A percentile compares a stretch with the other conserved stretches of the same genome.
Conservation (phyloP, 306 rosid species). For the Coriaria nepalensis region DNA sequence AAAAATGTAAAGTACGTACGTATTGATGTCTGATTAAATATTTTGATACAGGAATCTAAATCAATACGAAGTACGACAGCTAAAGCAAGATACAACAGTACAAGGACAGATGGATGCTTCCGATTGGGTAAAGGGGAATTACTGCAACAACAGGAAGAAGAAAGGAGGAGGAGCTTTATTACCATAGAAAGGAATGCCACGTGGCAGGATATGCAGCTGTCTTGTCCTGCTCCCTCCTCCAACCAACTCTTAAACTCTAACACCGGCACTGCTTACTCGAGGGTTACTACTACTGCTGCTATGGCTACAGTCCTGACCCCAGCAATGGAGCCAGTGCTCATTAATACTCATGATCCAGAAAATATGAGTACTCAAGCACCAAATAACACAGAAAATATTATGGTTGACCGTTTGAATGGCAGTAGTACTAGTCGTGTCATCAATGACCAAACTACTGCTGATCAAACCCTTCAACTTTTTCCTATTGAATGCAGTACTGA, state of each 20-base stretch:
- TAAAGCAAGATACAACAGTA: conserved; percentile 15
- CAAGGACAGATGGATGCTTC: conserved; percentile 63
- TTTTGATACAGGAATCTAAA: conserved; percentile 41
- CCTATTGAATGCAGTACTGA: conserved; percentile 5
- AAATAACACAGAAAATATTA: not conserved
- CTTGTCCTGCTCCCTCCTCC: conserved; percentile 22
- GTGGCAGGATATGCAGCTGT: conserved; percentile 64
- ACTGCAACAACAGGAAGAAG: conserved; percentile 1
- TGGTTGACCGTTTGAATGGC: not conserved
- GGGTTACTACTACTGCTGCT: not conserved
- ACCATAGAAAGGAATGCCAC: conserved; percentile 69
- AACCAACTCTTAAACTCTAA: not conserved
- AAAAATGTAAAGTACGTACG: conserved; percentile 1
- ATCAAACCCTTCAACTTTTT: conserved; percentile 10
- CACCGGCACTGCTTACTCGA: not conserved
- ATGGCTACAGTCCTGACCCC: not conserved
- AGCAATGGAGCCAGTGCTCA: not conserved
- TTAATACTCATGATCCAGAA: not conserved
- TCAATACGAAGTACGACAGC: conserved; percentile 36
- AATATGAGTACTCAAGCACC: not conserved
- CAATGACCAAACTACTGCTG: not conserved
- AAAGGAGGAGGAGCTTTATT: conserved; percentile 35
- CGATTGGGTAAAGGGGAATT: conserved; percentile 54
- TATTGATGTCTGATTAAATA: conserved; percentile 15
- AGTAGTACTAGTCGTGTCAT: too few relatives aligned